Conservation (phyloP, 2,329 filamentous ascomycete species). For the Cadophora sp. region DNA sequence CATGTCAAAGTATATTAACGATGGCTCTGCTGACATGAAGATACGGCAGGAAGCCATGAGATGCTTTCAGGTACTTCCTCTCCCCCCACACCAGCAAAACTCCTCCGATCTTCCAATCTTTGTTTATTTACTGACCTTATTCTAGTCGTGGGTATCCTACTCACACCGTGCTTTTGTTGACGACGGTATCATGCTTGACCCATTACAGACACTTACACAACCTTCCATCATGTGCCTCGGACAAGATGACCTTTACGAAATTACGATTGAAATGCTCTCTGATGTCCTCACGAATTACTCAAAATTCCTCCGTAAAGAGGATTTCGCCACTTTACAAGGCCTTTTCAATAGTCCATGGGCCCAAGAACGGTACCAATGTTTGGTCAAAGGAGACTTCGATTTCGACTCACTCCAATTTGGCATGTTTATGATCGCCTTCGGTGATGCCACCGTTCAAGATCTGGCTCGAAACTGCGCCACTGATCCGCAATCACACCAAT, state of each 20-base stretch:
- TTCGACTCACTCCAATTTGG: slow-evolving; percentile 71
- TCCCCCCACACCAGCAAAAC: too few relatives aligned
- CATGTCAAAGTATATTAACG: slow-evolving; percentile 50
- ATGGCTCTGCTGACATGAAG: slow-evolving; percentile 49
- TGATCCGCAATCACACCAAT: slow-evolving; percentile 54
- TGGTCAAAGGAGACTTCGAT: slow-evolving; percentile 66
- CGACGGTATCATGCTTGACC: slow-evolving; percentile 61
- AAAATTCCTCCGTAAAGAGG: slow-evolving; percentile 63
- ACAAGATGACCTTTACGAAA: slow-evolving; percentile 63
- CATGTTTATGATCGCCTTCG: slow-evolving; percentile 71
- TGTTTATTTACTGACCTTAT: slow-evolving; percentile 22
- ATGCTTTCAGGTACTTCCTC: slow-evolving; percentile 62
- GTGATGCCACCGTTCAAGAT: slow-evolving; percentile 67
- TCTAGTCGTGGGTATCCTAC: slow-evolving; percentile 76
- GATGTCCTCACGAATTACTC: slow-evolving; percentile 71
- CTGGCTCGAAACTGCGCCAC: slow-evolving; percentile 60
- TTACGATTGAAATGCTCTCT: slow-evolving; percentile 67
- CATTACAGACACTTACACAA: slow-evolving; percentile 65
- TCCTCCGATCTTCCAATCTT: background rate
- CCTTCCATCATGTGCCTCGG: slow-evolving; percentile 67
- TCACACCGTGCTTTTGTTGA: slow-evolving; percentile 68
- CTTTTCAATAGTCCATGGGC: slow-evolving; percentile 69
- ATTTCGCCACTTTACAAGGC: slow-evolving; percentile 63
- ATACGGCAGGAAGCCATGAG: slow-evolving; percentile 62
- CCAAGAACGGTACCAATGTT: slow-evolving; percentile 58